Base-by-base conservation (phyloP, 768 basidiomycete genomes). In the Amanita molliuscula region DNA sequence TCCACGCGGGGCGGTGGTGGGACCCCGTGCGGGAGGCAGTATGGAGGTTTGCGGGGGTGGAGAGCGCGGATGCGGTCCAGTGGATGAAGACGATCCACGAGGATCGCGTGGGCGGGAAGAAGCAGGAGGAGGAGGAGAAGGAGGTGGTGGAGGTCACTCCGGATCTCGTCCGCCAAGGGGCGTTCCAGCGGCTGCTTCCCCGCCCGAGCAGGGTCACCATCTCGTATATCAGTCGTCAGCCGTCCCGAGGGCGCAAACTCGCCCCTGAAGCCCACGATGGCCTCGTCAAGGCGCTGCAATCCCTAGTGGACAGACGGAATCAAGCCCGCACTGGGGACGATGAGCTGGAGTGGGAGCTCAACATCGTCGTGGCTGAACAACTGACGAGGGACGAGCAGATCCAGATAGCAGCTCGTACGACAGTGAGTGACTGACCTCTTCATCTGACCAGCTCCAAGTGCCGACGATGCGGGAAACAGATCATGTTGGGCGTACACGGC, bases 321-420 rank as follows among this genome's bases (percentile, higher is more conserved):
- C 16, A 8, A 8, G 41, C 21, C 3, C 20, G 21, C 11, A n/a
- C 13, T 8, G 41, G 26, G 21, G 23, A 25, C 6, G n/a, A 25
- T 1, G 52, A 59, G 10, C 40, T 61, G 59, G 29, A 59, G 38
- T 88, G 82, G 81, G 81, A 81, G 62, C 65, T 86, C 50, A 72
- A 75, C 47, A 64, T 82, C 37, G 64, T 84, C 29, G 65, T 73
- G 54, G 82, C 82, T 28, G 86, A 90, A 63, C 69, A 70, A 35
- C 57, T 91, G 62, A 70, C 76, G 4, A 81, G 83, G 62, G 88
- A 92, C 55, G 79, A 88, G 51, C 91, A 94, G 62, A 67, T 94
- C 28, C 62, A 65, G 26, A 62, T 82, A 11, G 76, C 74, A 2
- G 78, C 83, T 2, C 68, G 78, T 44, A 85, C 89, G 1, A 90